Evolutionary conservation across 176 grass and related monocot species (phyloP), one percentile per base, ranked within the genome.

Genomic region (Eleusine indica): DNA sequence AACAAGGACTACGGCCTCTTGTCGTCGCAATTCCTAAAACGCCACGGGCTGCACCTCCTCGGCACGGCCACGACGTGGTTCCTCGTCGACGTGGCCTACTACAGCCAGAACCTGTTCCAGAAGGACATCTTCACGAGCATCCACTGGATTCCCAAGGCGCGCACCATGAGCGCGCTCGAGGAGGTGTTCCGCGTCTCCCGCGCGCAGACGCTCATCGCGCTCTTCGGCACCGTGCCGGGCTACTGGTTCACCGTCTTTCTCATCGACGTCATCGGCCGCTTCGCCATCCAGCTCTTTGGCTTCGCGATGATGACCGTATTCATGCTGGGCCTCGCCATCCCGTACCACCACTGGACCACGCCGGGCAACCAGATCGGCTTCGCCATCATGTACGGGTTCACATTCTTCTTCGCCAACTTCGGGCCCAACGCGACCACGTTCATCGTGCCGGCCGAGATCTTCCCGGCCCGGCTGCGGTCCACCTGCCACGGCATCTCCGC

Each of bases 341-440:
- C 90, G 54, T 95, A 92, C 74, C 51, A 95, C 67, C 83, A 92
- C 51, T 92, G 90, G 90, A 90, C 85, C 18, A 78, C 80, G 43
- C 1, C 88, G 0, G 90, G 85, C 11, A 25, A 95, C 58, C 90
- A 90, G 25, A 42, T 77, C 25, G 88, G 72, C 53, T 94, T 94
- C 63, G 49, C 88, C 32, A 15, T 92, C 51, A 70, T 90, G 76
- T 95, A 95, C 68, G 88, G 65, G 0, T 49, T 95, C 69, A 92
- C 93, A 35, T 95, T 95, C 87, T 94, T 97, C 82, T 97, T 97
- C 73, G 94, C 94, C 49, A 97, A 94, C 86, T 97, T 97, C 74
- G 94, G 94, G 53, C 91, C 94, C 5, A 97, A 97, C 80, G 69
- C 78, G 0, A 97, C 94, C 5, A 94, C 94, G 3, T 97, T 97